Base-by-base conservation (phyloP, 345 rosid genomes). In the Populus euphratica region DNA sequence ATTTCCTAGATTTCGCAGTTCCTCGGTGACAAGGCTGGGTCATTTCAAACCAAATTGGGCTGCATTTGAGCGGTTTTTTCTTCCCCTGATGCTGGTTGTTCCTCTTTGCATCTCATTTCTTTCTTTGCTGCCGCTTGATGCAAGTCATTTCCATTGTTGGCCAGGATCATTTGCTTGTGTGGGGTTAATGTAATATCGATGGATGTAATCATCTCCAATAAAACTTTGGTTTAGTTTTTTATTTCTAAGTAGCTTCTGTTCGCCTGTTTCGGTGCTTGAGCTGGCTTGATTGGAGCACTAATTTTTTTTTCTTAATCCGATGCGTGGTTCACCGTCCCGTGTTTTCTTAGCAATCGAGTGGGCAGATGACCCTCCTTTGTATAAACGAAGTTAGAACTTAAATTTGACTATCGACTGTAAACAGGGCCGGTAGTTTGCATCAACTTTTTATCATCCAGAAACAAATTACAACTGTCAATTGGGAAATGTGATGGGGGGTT, bases 1-100 rank as follows among this genome's bases (percentile, higher is more conserved):
- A 68, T 84, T 78, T 83, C 85, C 82, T 88, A 88, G 94, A 87
- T 83, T 91, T 83, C 81, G 92, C 91, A 62, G 92, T 88, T 85
- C 92, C 92, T 82, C 91, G 94, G 92, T 91, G 90, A 91, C 88
- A 78, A 72, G 73, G 77, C 78, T 35, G 72, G 43, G 31, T 78
- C 81, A 67, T 43, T 72, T 44, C 83, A 72, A 67, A 76, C 73
- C 36, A 73, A 63, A 20, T 74, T 64, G 62, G 50, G 71, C 69
- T 71, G 67, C 49, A 47, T 76, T 74, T 70, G 73, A 72, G 81
- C 79, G 8, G 80, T 76, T 73, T 43, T 33, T 75, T 68, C 67
- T 61, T 35, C 73, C 13, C 77, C 13, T 66, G 31, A 2, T 23
- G 61, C 16, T n/a, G 67, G 72, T 70, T 73, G 68, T 66, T 71